Evolutionary conservation across 371 early-diverging fungal genomes (phyloP), one percentile per base, ranked within the genome.

Genomic region (Mortierella sp.): DNA sequence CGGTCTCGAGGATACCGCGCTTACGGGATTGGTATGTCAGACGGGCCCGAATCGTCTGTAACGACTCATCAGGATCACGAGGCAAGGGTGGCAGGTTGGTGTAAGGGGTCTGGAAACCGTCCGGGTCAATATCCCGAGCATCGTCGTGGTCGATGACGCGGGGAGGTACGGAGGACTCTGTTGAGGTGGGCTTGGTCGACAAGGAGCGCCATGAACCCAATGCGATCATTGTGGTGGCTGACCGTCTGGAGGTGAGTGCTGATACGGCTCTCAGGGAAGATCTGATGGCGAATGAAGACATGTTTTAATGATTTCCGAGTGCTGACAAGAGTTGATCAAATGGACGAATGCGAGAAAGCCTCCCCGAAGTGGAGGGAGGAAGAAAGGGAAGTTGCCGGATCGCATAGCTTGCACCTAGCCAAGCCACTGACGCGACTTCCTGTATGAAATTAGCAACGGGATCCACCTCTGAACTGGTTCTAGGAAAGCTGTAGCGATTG

Each of bases 1-100:
- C 98, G 2, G 92, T 93, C 73, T 98, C 99, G 26, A 97, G 88
- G 53, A 97, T 97, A 27, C 99, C 98, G 32, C 99, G 86, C 79
- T 97, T 98, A 50, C 99, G 92, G 43, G 94, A 91, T 72, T 92
- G 90, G 70, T 94, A 98, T 19, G 87, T 78, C n/a, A 98, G 84
- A 15, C 97, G 88, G 19, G 94, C 90, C 6, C 92, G 86, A 73
- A 90, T 92, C 14, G 84, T 82, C 52, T 90, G 88, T 14, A 87
- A 56, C 2, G 87, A 60, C 72, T 93, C 93, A 58, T 88, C 78
- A 11, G 88, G 84, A 26, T 76, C 70, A 3, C 89, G 86, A 49
- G 85, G 82, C 34, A 87, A 80, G 4, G 88, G 89, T 9, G 89
- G 87, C 42, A 88, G 64, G 57, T 86, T 88, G 17, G 88, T 85